phyloP scores from a whole-genome alignment of 805 yeast species.

The Kodamaea neixiangensis region DNA sequence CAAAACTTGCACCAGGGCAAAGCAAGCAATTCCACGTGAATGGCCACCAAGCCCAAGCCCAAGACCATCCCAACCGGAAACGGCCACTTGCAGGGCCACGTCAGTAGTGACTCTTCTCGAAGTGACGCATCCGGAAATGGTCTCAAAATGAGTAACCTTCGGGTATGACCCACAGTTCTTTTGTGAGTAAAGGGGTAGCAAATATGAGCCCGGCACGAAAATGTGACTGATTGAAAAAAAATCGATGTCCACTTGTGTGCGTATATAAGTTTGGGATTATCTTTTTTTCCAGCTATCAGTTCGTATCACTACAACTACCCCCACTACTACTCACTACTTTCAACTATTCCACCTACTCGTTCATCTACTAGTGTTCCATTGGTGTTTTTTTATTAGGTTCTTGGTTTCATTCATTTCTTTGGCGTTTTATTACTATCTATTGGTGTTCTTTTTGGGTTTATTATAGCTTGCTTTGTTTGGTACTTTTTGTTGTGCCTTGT shows the following conservation, averaged over 20 bases:
- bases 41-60: too few species aligned
- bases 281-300: neutral
- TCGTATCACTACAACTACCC: neutral
- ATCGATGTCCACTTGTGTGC: neutral
- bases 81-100: too few species aligned
- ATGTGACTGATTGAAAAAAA: slow-evolving; percentile 10
- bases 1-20: too few species aligned
- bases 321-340: neutral
- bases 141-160: slow-evolving; percentile 2
- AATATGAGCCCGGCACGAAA: slow-evolving; percentile 1
- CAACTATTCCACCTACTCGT: too few species aligned
- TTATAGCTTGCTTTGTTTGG: slow-evolving; percentile 1
- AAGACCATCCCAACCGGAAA: too few species aligned
- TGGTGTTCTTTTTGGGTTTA: neutral
- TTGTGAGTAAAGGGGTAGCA: slow-evolving; percentile 6
- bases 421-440: neutral
- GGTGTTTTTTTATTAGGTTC: neutral
- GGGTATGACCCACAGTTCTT: slow-evolving; percentile 7
- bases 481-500: neutral
- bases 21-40: too few species aligned
- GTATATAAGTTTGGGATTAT: slow-evolving; percentile 2
- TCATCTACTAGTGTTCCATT: neutral
- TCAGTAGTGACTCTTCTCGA: neutral
- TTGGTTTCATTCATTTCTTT: slow-evolving; percentile 1
- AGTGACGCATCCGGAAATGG: neutral